phyloP scores from a whole-genome alignment of 2,329 filamentous ascomycete genomes.

The Teratosphaeriaceae sp. region DNA sequence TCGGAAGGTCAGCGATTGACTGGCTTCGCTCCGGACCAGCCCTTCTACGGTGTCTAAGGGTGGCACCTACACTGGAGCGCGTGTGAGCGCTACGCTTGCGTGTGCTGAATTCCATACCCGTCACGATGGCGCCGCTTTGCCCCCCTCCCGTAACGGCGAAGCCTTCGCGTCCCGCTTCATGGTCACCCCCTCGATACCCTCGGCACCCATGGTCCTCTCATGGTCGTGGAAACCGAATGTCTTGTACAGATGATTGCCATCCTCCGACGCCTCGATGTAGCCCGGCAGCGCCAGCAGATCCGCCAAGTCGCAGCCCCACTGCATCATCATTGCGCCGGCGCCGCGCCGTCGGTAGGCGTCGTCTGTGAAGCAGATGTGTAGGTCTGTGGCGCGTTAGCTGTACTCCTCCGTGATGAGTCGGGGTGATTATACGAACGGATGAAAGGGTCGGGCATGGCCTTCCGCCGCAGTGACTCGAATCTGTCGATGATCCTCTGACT shows the following conservation, averaged over 20 bases:
- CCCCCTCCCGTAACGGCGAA: background rate
- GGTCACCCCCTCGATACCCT: background rate
- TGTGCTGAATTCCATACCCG: no score
- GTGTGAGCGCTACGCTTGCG: no score
- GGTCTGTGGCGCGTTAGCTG: conserved; percentile 3
- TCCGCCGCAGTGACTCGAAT: background rate
- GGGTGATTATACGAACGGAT: conserved; percentile 5
- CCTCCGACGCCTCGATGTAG: conserved; percentile 23
- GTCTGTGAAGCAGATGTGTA: conserved; percentile 13
- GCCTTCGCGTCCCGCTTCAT: conserved; percentile 8
- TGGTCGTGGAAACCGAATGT: conserved; percentile 18
- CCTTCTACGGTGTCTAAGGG: conserved; percentile 27
- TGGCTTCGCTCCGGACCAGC: conserved; percentile 30
- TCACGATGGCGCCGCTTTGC: background rate
- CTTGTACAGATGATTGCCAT: conserved; percentile 23
- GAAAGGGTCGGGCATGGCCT: conserved; percentile 1
- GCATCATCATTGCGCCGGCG: conserved; percentile 25
- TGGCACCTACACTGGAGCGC: background rate
- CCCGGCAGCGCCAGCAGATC: conserved; percentile 25
- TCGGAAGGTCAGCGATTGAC: conserved; percentile 33
- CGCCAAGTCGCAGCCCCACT: conserved; percentile 33
- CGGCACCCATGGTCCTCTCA: conserved; percentile 5
- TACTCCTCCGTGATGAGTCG: background rate
- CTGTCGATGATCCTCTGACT: background rate
- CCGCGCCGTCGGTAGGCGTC: conserved; percentile 6